These are phyloP conservation scores for Corymbia calophylla DNA, from an alignment of 441 rosid genomes.

Conservation along the genomic window DNA sequence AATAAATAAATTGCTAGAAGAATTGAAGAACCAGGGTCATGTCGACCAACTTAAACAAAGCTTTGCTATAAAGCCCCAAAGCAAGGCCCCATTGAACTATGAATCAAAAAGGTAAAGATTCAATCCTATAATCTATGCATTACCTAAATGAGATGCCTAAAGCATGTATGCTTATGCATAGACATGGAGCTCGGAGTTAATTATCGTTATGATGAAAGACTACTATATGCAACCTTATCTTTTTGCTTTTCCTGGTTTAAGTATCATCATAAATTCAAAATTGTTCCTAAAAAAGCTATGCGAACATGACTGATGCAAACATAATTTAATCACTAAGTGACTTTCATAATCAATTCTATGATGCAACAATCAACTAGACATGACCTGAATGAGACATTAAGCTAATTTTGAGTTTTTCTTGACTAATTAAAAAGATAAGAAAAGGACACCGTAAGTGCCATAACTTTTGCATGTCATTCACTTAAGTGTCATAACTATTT, in stretches of 20 bases:
- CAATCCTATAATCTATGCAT: too few relatives aligned
- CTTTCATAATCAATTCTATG: not conserved
- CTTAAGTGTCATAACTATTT: rapidly evolving
- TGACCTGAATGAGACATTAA: not conserved
- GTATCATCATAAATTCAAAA: too few relatives aligned
- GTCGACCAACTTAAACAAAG: too few relatives aligned
- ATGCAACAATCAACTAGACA: not conserved
- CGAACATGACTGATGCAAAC: not conserved
- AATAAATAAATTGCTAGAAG: too few relatives aligned
- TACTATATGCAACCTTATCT: not conserved
- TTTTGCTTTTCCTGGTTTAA: not conserved
- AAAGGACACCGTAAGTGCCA: rapidly evolving
- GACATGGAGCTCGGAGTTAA: not conserved
- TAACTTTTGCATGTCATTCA: rapidly evolving
- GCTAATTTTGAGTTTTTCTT: not conserved
- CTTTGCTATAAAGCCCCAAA: too few relatives aligned
- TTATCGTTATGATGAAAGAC: not conserved
- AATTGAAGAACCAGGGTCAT: too few relatives aligned
- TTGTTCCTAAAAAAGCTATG: not conserved
- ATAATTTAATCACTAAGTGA: not conserved
- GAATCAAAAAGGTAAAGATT: too few relatives aligned
- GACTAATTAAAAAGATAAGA: not conserved
- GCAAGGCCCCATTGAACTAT: too few relatives aligned
- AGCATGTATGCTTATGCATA: not conserved
- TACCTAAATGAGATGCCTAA: not conserved